These are phyloP conservation scores for Tylopilus sp. DNA, from an alignment of 768 basidiomycete species.

Conservation along the genomic window DNA sequence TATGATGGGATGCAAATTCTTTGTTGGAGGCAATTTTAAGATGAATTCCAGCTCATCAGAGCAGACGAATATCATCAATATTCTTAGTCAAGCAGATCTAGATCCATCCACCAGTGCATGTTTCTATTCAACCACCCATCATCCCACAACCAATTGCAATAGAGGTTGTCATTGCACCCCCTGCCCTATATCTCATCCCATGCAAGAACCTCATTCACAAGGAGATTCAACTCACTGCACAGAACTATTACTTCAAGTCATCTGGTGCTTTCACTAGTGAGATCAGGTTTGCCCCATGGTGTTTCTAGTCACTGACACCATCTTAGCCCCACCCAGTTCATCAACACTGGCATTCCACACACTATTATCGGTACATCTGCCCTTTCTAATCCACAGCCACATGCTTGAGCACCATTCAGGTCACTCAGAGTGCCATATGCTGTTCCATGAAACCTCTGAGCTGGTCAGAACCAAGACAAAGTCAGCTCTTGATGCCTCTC, in stretches of 20 bases:
- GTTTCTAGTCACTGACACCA: not conserved
- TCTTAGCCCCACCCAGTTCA: conserved; percentile 74
- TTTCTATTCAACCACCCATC: not conserved
- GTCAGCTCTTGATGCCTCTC: conserved; percentile 68
- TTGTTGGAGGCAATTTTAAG: conserved; percentile 98
- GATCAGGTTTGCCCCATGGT: conserved; percentile 58
- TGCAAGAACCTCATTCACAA: conserved; percentile 59
- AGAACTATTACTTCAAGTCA: conserved; percentile 84
- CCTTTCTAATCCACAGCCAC: not conserved
- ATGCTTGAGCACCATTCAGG: conserved; percentile 40
- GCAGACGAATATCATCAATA: conserved; percentile 62
- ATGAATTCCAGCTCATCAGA: conserved; percentile 79
- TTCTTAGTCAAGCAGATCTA: conserved; percentile 75
- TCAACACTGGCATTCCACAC: conserved; percentile 82
- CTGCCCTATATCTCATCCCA: conserved; percentile 81
- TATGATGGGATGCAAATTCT: conserved; percentile 78
- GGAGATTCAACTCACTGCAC: conserved; percentile 79
- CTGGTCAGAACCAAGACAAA: conserved; percentile 83
- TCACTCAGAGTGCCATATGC: conserved; percentile 92
- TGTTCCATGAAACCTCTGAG: conserved; percentile 87
- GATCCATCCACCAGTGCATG: conserved; percentile 70
- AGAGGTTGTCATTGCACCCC: conserved; percentile 96
- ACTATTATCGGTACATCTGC: conserved; percentile 75
- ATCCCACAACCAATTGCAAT: not conserved
- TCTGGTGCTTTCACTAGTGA: conserved; percentile 96